phyloP scores from a whole-genome alignment of 2,329 filamentous ascomycete species.

The Calonectria pteridis region DNA sequence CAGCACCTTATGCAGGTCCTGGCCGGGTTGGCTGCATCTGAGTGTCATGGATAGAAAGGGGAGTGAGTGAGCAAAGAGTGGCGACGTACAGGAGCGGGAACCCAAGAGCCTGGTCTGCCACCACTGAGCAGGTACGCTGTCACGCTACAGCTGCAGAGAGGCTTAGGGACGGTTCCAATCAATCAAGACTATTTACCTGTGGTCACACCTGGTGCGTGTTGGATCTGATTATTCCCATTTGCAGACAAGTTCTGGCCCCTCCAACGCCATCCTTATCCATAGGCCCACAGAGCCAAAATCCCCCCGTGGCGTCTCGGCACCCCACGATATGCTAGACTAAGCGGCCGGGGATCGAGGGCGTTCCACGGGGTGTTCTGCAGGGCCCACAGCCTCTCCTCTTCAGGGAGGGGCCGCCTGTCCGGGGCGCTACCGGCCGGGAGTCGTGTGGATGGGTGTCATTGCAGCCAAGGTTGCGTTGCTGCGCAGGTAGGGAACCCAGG shows the following conservation, averaged over 20 bases:
- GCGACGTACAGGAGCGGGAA: neutral
- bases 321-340: constrained; percentile 38
- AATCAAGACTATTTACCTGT: neutral
- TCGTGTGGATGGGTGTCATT: constrained; percentile 9
- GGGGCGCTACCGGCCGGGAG: constrained; percentile 15
- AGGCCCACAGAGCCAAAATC: constrained; percentile 18
- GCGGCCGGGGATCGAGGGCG: constrained; percentile 29
- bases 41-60: neutral
- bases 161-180: neutral
- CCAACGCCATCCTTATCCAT: neutral
- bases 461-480: neutral
- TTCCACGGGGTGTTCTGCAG: constrained; percentile 33
- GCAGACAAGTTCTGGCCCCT: neutral
- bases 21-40: neutral
- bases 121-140: constrained; percentile 36
- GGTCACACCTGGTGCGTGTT: neutral
- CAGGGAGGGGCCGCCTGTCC: constrained; percentile 3
- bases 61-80: neutral
- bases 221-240: constrained; percentile 9
- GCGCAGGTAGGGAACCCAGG: neutral
- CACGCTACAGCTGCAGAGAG: constrained; percentile 2
- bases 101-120: too few relatives aligned
- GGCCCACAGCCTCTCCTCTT: constrained; percentile 14
- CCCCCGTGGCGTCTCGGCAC: constrained; percentile 37
- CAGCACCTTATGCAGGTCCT: constrained; percentile 7